Evolutionary conservation across 2,329 filamentous ascomycete genomes (phyloP).

Genomic region (Phialophora verrucosa): DNA sequence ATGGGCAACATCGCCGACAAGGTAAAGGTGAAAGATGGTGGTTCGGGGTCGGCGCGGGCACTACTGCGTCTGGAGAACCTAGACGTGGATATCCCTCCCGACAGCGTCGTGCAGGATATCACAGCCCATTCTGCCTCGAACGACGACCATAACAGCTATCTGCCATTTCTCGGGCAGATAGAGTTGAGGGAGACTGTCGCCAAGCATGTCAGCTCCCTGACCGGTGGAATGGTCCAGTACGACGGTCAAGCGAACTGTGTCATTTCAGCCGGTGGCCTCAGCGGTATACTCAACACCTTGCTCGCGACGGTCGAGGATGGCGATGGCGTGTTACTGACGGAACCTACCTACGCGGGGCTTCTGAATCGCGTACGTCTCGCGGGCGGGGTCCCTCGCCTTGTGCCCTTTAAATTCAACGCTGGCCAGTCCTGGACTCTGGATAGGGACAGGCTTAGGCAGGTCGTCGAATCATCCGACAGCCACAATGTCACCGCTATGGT

Average conservation of each 20-base stretch:
- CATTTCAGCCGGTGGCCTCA: constrained; percentile 25
- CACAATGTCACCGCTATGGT: constrained; percentile 19
- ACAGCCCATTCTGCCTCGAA: constrained; percentile 8
- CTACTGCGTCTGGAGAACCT: constrained; percentile 27
- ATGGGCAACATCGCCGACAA: constrained; percentile 29
- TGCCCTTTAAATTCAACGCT: constrained; percentile 23
- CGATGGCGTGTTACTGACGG: constrained; percentile 26
- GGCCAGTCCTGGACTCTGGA: constrained; percentile 23
- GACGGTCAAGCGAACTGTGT: constrained; percentile 24
- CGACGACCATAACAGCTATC: constrained; percentile 30
- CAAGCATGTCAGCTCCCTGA: constrained; percentile 18
- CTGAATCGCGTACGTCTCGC: constrained; percentile 28
- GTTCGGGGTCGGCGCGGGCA: not conserved
- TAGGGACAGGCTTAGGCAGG: constrained; percentile 9
- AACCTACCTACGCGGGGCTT: constrained; percentile 22
- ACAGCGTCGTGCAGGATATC: constrained; percentile 1
- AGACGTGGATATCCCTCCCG: constrained; percentile 26
- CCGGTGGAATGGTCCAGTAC: constrained; percentile 14
- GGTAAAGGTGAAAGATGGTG: not conserved
- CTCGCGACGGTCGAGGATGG: constrained; percentile 28
- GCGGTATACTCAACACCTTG: constrained; percentile 26
- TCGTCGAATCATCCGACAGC: constrained; percentile 5
- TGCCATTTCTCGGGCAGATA: constrained; percentile 24
- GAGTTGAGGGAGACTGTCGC: constrained; percentile 22
- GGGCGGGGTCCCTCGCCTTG: constrained; percentile 23